Evolutionary conservation across 176 grass and related monocot species (phyloP).

Genomic region (Musa troglodytarum): DNA sequence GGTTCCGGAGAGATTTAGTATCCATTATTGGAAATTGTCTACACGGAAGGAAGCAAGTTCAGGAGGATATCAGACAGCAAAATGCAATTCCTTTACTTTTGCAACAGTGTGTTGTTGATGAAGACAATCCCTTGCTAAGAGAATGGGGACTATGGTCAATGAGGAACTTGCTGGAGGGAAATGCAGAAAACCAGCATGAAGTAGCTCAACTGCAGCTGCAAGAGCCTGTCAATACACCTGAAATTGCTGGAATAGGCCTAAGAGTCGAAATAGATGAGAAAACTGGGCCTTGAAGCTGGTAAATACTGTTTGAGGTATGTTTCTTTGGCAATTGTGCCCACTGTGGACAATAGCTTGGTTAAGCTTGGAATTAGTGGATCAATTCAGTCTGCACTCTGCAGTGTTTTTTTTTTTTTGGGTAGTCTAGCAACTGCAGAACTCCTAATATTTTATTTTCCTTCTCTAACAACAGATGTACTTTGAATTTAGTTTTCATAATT

Average conservation of each 20-base stretch:
- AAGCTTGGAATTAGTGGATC: too few species aligned
- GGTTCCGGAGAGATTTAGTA: constrained; percentile 78
- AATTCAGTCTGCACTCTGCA: too few species aligned
- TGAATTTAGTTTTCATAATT: too few species aligned
- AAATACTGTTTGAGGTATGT: constrained; percentile 54
- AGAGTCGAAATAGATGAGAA: constrained; percentile 76
- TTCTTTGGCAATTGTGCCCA: not conserved
- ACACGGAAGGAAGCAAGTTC: constrained; percentile 52
- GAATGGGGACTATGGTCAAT: constrained; percentile 79
- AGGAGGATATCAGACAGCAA: constrained; percentile 59
- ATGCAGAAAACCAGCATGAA: constrained; percentile 65
- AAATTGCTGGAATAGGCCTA: constrained; percentile 61
- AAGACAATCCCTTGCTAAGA: constrained; percentile 79
- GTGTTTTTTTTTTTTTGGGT: too few species aligned
- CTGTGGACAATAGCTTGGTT: not conserved
- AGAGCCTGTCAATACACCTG: constrained; percentile 62
- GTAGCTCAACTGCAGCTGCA: constrained; percentile 67
- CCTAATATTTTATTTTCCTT: too few species aligned
- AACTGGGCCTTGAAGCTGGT: constrained; percentile 56
- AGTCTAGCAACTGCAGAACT: too few species aligned
- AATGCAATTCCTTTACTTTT: constrained; percentile 53
- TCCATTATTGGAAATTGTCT: constrained; percentile 72
- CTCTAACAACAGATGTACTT: too few species aligned
- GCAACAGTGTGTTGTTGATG: constrained; percentile 87
- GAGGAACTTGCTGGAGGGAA: constrained; percentile 77